Percentiles rank a stretch among this genome's conserved stretches.
phyloP scores from a whole-genome alignment of 2,329 filamentous ascomycete genomes.

The Mycosphaerella arachidis region DNA sequence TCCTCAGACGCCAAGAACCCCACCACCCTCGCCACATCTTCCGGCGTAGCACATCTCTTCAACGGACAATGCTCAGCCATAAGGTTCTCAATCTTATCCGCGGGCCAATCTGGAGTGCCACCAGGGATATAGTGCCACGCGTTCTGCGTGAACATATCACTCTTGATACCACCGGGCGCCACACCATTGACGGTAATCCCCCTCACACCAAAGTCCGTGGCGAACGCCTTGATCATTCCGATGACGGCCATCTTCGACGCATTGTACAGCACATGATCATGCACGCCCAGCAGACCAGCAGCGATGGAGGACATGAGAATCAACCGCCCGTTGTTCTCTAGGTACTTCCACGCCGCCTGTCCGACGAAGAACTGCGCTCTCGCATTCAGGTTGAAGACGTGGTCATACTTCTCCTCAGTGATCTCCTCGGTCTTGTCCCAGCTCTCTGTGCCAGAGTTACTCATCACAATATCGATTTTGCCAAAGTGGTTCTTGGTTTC shows the following conservation, averaged over 20 bases:
- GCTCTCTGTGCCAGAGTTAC: constrained; percentile 57
- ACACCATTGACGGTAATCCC: constrained; percentile 69
- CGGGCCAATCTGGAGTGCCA: constrained; percentile 46
- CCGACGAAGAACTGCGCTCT: constrained; percentile 73
- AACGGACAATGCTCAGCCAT: constrained; percentile 50
- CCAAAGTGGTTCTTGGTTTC: constrained; percentile 40
- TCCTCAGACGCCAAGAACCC: constrained; percentile 37
- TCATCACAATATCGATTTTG: constrained; percentile 49
- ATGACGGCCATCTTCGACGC: constrained; percentile 69
- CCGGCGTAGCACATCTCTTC: constrained; percentile 45
- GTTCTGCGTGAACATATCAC: constrained; percentile 64
- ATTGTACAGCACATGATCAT: constrained; percentile 68
- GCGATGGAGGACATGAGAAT: constrained; percentile 72
- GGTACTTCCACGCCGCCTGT: constrained; percentile 67
- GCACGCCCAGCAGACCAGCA: constrained; percentile 61
- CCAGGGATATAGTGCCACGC: constrained; percentile 41
- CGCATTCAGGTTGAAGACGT: constrained; percentile 65
- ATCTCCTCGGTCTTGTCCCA: constrained; percentile 67
- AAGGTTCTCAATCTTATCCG: constrained; percentile 46
- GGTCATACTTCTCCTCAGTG: constrained; percentile 65
- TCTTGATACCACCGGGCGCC: constrained; percentile 68
- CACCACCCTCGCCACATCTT: constrained; percentile 40
- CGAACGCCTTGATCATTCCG: constrained; percentile 66
- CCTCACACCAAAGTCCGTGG: constrained; percentile 64
- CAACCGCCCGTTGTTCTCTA: constrained; percentile 65